Evolutionary conservation across 768 basidiomycete genomes (phyloP).

Genomic region (Pholiota microspora): DNA sequence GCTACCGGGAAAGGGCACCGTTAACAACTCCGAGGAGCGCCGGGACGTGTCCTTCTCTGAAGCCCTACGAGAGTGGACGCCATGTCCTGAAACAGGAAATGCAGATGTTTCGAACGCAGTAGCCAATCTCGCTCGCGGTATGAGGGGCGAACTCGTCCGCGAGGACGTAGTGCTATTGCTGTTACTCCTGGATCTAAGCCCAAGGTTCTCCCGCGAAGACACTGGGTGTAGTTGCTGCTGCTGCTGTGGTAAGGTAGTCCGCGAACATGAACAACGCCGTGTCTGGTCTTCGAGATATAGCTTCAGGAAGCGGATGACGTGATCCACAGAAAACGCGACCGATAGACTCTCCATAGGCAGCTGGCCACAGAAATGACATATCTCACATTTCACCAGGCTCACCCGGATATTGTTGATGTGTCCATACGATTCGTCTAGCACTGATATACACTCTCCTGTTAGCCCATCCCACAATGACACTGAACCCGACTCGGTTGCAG

Average conservation of each 20-base stretch:
- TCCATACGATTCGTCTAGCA: conserved; percentile 61
- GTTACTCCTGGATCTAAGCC: conserved; percentile 60
- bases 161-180: conserved; percentile 42
- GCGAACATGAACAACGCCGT: conserved; percentile 67
- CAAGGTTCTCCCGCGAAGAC: conserved; percentile 41
- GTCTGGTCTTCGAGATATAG: conserved; percentile 54
- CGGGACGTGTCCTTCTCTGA: conserved; percentile 65
- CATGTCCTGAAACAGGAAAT: conserved; percentile 82
- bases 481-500: conserved; percentile 62
- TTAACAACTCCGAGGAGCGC: conserved; percentile 45
- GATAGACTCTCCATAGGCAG: conserved; percentile 63
- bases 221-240: conserved; percentile 33
- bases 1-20: conserved; percentile 37
- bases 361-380: conserved; percentile 73
- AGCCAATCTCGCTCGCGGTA: conserved; percentile 48
- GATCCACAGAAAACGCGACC: conserved; percentile 64
- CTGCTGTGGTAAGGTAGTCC: conserved; percentile 28
- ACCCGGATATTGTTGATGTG: conserved; percentile 60
- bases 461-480: conserved; percentile 75
- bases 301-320: conserved; percentile 64
- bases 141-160: conserved; percentile 44
- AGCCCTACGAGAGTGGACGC: conserved; percentile 67
- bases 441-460: conserved; percentile 61
- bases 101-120: conserved; percentile 47
- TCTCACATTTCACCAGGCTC: conserved; percentile 47